phyloP scores from a whole-genome alignment of 148 eudicot genomes.

The Camellia japonica region DNA sequence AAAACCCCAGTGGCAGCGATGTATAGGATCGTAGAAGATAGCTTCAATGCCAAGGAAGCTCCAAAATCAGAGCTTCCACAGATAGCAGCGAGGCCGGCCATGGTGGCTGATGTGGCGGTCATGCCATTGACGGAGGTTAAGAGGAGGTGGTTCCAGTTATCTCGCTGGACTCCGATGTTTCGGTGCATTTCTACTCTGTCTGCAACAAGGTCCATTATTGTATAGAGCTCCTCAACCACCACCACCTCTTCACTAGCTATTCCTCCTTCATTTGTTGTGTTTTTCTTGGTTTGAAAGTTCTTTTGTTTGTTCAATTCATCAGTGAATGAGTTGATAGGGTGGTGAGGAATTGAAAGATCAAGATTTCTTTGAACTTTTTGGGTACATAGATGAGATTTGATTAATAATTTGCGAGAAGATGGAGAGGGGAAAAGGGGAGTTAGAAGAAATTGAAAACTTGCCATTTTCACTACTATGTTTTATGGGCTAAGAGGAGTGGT shows the following conservation, averaged over 20 bases:
- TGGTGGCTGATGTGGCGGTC: neutral
- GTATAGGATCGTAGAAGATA: constrained; percentile 9
- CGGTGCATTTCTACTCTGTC: constrained; percentile 20
- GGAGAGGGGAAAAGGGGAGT: neutral
- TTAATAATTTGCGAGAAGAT: neutral
- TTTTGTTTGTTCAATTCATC: constrained; percentile 1
- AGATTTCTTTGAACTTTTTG: neutral
- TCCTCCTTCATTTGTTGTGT: neutral
- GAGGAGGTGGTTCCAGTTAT: constrained; percentile 20
- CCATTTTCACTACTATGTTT: neutral
- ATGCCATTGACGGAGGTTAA: constrained; percentile 9
- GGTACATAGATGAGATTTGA: neutral
- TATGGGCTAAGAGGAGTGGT: neutral
- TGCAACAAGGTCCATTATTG: constrained; percentile 9
- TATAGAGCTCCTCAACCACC: neutral
- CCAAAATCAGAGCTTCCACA: neutral
- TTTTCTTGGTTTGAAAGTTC: neutral
- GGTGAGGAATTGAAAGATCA: neutral
- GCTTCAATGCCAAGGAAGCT: constrained; percentile 2
- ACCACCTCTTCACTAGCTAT: neutral
- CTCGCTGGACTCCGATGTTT: constrained; percentile 10
- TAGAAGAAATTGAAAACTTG: neutral
- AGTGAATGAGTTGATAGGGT: neutral
- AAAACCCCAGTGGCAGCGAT: constrained; percentile 11
- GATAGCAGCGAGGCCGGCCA: constrained; percentile 4